Conservation (phyloP, 108 stramenopile genomes). For the Pseudonitzschia delicatissima region DNA sequence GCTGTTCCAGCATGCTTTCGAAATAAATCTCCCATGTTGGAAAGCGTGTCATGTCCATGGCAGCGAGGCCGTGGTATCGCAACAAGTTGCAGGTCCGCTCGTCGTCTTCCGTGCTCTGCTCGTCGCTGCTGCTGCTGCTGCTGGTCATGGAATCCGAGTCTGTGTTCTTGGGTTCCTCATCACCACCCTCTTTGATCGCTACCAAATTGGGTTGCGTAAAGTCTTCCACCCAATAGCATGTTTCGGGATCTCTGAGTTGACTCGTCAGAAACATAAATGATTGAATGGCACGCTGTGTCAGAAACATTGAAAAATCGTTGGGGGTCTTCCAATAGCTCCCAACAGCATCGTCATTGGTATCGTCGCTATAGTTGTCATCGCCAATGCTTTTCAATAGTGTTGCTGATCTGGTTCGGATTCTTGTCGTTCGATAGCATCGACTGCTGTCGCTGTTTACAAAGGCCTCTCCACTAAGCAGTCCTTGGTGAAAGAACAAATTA, state of each 20-base stretch:
- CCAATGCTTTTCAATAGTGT: too few relatives aligned
- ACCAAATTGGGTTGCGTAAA: constrained; percentile 57
- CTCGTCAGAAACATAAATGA: constrained; percentile 67
- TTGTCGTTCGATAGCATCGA: too few relatives aligned
- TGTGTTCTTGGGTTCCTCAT: constrained; percentile 29
- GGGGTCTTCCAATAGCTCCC: constrained; percentile 23
- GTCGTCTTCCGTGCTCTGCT: neutral
- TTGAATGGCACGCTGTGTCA: constrained; percentile 73
- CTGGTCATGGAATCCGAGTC: neutral
- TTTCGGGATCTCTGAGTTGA: constrained; percentile 65
- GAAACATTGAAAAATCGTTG: constrained; percentile 53
- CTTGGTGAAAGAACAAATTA: too few relatives aligned
- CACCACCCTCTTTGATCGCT: constrained; percentile 13
- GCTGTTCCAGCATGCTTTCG: constrained; percentile 47
- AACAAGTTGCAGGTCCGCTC: constrained; percentile 36
- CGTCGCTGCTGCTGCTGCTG: neutral
- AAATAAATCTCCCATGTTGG: constrained; percentile 83
- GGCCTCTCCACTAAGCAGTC: too few relatives aligned
- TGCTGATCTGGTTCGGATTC: too few relatives aligned
- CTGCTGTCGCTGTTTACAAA: too few relatives aligned
- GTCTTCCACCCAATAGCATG: constrained; percentile 65
- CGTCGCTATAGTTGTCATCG: neutral
- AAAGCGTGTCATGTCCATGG: constrained; percentile 62
- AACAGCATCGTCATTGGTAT: neutral
- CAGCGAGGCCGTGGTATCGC: constrained; percentile 64